Base-by-base conservation (phyloP, 2,329 filamentous ascomycete genomes). In the Trichoderma oligosporum region DNA sequence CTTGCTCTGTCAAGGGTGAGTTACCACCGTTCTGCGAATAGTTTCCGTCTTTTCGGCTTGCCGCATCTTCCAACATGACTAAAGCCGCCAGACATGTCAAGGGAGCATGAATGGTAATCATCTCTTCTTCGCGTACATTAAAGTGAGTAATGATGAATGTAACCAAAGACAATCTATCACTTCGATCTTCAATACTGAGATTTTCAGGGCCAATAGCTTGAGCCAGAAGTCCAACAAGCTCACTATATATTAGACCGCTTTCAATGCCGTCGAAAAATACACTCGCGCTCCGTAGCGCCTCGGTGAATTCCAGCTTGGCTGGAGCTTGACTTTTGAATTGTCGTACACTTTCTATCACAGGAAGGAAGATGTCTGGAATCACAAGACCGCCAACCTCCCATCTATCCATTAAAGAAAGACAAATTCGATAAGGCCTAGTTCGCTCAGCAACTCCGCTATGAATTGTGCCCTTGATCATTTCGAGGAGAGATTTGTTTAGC, bases 201-300 rank as follows among this genome's bases (percentile, higher is more conserved):
- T 68, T 73, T 20, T 76, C 77, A 4, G 79, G 73, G 2, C 77
- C 76, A 53, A 85, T 74, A n/a, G 82, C 77, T 64, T 84, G 79
- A 1, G 79, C 78, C 59, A 94, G 76, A 39, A 94, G 78, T 11
- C 83, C 77, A 56, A 90, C 76, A 56, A 96, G 79, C 68, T 96
- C 90, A 46, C 87, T 86, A 78, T 95, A 99, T 45, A 99, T 96
- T 18, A 97, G 78, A 7, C 89, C 88, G 65, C 92, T 96, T 72
- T 99, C 94, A 36, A 97, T 93, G 4, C 93, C 93, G 68, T 99
- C 94, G 64, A 99, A 99, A 73, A 99, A 99, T 38, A 94, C 87
- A 68, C 89, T 96, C 4, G 93, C 94, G 68, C 93, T 97, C 63
- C 90, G 85, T 63, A 97, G 80, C 2, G 97, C 91, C 70, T 99